Evolutionary conservation across 2,329 filamentous ascomycete genomes (phyloP).

Genomic region (Capronia epimyces): DNA sequence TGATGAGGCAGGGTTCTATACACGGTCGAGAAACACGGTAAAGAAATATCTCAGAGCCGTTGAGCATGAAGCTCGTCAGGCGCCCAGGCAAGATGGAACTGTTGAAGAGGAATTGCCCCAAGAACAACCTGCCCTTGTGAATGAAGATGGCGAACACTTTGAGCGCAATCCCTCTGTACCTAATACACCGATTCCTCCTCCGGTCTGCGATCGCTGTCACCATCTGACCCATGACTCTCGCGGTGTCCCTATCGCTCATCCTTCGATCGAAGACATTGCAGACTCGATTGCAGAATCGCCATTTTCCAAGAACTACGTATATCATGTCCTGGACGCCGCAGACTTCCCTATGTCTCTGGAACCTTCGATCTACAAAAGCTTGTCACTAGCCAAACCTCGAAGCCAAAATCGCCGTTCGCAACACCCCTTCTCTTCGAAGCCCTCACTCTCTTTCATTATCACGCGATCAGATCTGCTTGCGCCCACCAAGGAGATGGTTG

Average conservation of each 20-base stretch:
- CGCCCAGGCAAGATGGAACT: conserved; percentile 3
- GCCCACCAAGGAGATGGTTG: conserved; percentile 75
- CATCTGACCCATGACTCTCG: conserved; percentile 68
- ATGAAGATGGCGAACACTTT: conserved; percentile 1
- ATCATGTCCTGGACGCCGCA: conserved; percentile 89
- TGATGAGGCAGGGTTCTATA: conserved; percentile 55
- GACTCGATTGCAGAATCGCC: conserved; percentile 85
- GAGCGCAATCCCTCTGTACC: conserved; percentile 6
- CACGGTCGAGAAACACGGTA: conserved; percentile 45
- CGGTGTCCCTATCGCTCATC: conserved; percentile 69
- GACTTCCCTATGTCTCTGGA: conserved; percentile 95
- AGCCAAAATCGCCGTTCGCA: conserved; percentile 71
- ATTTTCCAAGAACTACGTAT: conserved; percentile 86
- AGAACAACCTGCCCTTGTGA: not conserved
- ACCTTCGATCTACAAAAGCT: conserved; percentile 64
- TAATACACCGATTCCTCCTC: conserved; percentile 31
- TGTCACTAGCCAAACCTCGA: conserved; percentile 68
- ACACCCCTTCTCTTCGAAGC: conserved; percentile 37
- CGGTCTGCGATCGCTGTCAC: conserved; percentile 84
- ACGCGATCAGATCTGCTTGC: conserved; percentile 82
- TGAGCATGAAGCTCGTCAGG: conserved; percentile 3
- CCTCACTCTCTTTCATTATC: conserved; percentile 74
- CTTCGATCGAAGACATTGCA: conserved; percentile 71
- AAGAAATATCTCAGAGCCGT: conserved; percentile 32
- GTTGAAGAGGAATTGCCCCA: conserved; percentile 1